A percentile compares a stretch with the other conserved stretches of the same genome.
phyloP scores from a whole-genome alignment of 2,329 filamentous ascomycete genomes.

The Fusarium globosum region DNA sequence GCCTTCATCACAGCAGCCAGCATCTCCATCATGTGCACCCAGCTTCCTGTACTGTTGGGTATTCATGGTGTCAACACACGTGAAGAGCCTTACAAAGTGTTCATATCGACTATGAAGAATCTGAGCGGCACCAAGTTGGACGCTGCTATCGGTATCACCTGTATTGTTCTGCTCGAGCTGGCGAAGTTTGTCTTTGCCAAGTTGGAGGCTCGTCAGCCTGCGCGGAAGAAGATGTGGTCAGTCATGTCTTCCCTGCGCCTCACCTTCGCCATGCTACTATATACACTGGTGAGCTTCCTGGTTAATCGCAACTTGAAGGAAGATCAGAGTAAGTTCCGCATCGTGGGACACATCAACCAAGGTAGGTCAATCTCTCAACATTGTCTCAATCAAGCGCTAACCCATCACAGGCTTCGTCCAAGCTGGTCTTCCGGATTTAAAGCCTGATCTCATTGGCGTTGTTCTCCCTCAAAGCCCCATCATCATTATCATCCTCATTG shows the following conservation, averaged over 20 bases:
- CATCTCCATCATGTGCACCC: slow-evolving; percentile 62
- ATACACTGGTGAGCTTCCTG: slow-evolving; percentile 78
- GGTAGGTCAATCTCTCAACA: slow-evolving; percentile 50
- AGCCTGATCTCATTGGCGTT: slow-evolving; percentile 63
- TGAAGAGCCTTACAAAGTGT: slow-evolving; percentile 57
- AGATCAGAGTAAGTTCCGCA: slow-evolving; percentile 65
- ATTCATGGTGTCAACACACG: slow-evolving; percentile 58
- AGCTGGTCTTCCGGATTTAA: slow-evolving; percentile 62
- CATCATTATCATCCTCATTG: slow-evolving; percentile 79
- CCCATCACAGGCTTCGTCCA: neutral
- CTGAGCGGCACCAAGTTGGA: slow-evolving; percentile 65
- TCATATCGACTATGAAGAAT: slow-evolving; percentile 56
- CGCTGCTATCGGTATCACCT: slow-evolving; percentile 77
- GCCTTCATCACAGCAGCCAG: slow-evolving; percentile 64
- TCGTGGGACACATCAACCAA: slow-evolving; percentile 73
- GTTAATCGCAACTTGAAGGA: slow-evolving; percentile 66
- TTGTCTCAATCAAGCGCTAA: slow-evolving; percentile 10
- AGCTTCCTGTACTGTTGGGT: slow-evolving; percentile 58
- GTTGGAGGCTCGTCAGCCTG: slow-evolving; percentile 70
- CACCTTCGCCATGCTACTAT: slow-evolving; percentile 79
- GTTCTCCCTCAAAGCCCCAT: slow-evolving; percentile 74
- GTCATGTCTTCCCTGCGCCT: slow-evolving; percentile 80
- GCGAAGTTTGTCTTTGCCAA: slow-evolving; percentile 66
- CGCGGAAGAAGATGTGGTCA: slow-evolving; percentile 73
- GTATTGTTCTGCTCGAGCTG: slow-evolving; percentile 71